Conservation (phyloP, 2,329 filamentous ascomycete genomes). For the Magnaporthiopsis incrustans region DNA sequence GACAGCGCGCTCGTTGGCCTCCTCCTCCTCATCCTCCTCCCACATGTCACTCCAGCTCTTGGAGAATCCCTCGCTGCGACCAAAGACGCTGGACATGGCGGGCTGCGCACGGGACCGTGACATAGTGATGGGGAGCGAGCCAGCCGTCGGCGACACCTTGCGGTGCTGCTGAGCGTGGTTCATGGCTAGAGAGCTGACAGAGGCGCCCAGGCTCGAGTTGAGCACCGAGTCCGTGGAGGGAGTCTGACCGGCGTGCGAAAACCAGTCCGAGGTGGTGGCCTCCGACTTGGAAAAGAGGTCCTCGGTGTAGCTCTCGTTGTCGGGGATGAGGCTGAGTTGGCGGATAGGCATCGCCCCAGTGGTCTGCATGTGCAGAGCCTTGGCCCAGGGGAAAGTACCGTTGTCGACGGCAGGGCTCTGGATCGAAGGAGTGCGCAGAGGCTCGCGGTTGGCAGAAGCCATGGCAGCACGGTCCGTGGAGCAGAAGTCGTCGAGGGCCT, state of each 20-base stretch:
- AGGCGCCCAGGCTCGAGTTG: conserved; percentile 73
- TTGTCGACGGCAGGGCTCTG: conserved; percentile 75
- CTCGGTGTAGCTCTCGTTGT: conserved; percentile 69
- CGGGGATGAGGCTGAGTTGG: conserved; percentile 79
- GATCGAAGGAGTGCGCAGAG: conserved; percentile 89
- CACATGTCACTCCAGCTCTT: conserved; percentile 99
- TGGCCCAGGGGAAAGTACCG: conserved; percentile 90
- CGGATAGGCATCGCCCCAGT: conserved; percentile 63
- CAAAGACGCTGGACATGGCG: conserved; percentile 73
- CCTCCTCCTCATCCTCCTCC: conserved; percentile 81
- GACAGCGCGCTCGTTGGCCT: conserved; percentile 53
- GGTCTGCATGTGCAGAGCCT: conserved; percentile 62
- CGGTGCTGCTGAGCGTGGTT: conserved; percentile 34
- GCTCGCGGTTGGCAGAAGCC: conserved; percentile 84
- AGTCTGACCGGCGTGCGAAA: conserved; percentile 65
- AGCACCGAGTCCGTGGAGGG: conserved; percentile 78
- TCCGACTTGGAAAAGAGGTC: conserved; percentile 79
- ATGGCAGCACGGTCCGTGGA: conserved; percentile 69
- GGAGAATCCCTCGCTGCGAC: conserved; percentile 70
- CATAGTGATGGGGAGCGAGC: conserved; percentile 71
- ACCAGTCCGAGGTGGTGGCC: conserved; percentile 62
- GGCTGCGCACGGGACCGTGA: conserved; percentile 63
- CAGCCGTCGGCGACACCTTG: conserved; percentile 51
- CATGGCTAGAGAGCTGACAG: conserved; percentile 66
- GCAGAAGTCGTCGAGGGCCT: conserved; percentile 89